phyloP scores from a whole-genome alignment of 177 flowering plant genomes.

The Tripterygium wilfordii region DNA sequence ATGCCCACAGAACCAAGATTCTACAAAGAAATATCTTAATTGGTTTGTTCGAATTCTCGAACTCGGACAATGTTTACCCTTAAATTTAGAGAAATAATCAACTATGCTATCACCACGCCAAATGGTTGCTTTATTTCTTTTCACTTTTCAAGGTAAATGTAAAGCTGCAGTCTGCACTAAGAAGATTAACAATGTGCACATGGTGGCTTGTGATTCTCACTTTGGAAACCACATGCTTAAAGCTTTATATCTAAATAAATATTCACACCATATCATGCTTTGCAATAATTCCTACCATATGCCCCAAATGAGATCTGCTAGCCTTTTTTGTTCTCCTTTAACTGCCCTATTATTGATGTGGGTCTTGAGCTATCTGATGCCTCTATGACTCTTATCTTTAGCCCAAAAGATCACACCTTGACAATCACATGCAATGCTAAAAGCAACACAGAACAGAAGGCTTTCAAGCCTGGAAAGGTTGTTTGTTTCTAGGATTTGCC shows the following conservation, averaged over 20 bases:
- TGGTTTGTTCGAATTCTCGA: too few relatives aligned
- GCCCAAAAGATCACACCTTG: background rate
- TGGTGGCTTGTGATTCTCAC: background rate
- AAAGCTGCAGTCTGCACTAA: too few relatives aligned
- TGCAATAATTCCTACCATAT: constrained; percentile 3
- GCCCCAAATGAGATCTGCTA: background rate
- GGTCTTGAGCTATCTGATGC: background rate
- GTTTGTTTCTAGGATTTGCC: constrained; percentile 1
- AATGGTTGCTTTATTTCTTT: too few relatives aligned
- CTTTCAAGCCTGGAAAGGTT: too few relatives aligned
- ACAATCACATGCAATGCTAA: constrained; percentile 6
- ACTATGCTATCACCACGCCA: too few relatives aligned
- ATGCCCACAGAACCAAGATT: too few relatives aligned
- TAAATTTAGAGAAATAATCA: too few relatives aligned
- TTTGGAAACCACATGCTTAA: constrained; percentile 1
- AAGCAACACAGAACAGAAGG: background rate
- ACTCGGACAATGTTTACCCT: too few relatives aligned
- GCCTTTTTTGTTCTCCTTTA: background rate
- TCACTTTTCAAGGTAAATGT: too few relatives aligned
- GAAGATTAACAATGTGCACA: too few relatives aligned
- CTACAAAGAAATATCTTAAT: too few relatives aligned
- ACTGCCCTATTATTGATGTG: background rate
- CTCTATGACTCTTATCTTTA: background rate
- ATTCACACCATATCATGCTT: constrained; percentile 1
- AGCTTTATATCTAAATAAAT: constrained; percentile 2